Percentiles rank a stretch among this genome's conserved stretches.
Conservation (phyloP, 345 rosid species). For the Geranium rotundifolium region DNA sequence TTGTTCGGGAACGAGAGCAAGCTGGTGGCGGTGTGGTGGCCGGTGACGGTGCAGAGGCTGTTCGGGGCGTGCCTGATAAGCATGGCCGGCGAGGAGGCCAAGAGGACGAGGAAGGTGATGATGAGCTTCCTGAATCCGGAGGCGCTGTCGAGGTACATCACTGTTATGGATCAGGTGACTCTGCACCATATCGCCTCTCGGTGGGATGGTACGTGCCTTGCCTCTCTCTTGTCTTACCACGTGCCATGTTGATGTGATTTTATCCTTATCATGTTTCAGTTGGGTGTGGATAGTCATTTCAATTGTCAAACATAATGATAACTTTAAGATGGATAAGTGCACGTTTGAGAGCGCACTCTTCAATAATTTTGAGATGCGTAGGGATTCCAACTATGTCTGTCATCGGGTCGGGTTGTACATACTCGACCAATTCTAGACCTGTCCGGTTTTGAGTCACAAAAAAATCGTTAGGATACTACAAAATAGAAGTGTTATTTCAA, state of each 20-base stretch:
- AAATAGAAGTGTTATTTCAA: too few relatives aligned
- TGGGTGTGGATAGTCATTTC: too few relatives aligned
- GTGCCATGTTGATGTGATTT: not conserved
- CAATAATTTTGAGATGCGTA: too few relatives aligned
- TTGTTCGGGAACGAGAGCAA: slow-evolving; percentile 7
- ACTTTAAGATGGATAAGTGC: too few relatives aligned
- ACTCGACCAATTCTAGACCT: too few relatives aligned
- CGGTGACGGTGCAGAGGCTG: not conserved
- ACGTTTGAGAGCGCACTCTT: too few relatives aligned
- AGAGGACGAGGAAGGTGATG: not conserved
- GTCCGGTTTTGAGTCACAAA: too few relatives aligned
- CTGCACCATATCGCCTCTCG: slow-evolving; percentile 2
- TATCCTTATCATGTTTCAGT: not conserved
- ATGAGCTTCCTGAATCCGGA: slow-evolving; percentile 6
- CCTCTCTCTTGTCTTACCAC: not conserved
- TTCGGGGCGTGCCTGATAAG: not conserved
- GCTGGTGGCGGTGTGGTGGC: slow-evolving; percentile 9
- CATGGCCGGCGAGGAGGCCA: not conserved
- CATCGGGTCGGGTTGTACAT: too few relatives aligned
- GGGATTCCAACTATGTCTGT: too few relatives aligned
- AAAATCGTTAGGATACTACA: too few relatives aligned
- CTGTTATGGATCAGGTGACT: slow-evolving; percentile 12
- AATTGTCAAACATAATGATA: too few relatives aligned
- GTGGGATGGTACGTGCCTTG: slow-evolving; percentile 3
- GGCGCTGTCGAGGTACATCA: not conserved